A percentile compares a stretch with the other conserved stretches of the same genome.
phyloP scores from a whole-genome alignment of 2,329 filamentous ascomycete genomes.

The Emericellopsis atlantica region DNA sequence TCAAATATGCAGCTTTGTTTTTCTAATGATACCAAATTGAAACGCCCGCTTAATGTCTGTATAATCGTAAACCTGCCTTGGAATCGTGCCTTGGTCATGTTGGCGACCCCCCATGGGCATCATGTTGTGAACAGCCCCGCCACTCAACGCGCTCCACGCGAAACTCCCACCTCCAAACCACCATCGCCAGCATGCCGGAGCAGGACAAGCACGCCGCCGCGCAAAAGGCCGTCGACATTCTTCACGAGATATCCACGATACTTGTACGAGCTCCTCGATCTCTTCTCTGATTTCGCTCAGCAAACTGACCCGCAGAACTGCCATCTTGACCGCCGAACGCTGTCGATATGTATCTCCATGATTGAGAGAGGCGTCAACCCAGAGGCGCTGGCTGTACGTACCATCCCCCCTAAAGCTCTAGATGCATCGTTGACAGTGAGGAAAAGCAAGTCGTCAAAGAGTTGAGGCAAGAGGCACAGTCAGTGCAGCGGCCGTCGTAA shows the following conservation, averaged over 20 bases:
- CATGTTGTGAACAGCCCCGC: too few relatives aligned
- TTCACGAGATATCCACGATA: constrained; percentile 78
- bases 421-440: constrained; percentile 16
- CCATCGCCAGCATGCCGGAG: constrained; percentile 28
- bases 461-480: constrained; percentile 42
- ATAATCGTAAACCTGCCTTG: too few relatives aligned
- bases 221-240: constrained; percentile 70
- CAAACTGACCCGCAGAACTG: constrained; percentile 57
- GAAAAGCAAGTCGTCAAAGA: constrained; percentile 49
- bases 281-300: not conserved
- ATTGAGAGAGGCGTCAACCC: constrained; percentile 97
- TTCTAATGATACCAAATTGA: not conserved
- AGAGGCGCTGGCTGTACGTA: constrained; percentile 77
- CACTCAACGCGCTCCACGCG: not conserved
- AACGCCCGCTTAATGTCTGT: too few relatives aligned
- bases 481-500: constrained; percentile 21
- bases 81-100: too few relatives aligned
- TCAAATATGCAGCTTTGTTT: not conserved
- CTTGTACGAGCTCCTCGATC: constrained; percentile 44
- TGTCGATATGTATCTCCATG: constrained; percentile 91
- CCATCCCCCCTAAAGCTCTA: not conserved
- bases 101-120: too few relatives aligned
- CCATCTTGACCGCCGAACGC: constrained; percentile 75
- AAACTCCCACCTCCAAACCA: constrained; percentile 1
- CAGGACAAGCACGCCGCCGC: constrained; percentile 60